phyloP scores from a whole-genome alignment of 2,329 filamentous ascomycete genomes.

The Leptographium galeiforme region DNA sequence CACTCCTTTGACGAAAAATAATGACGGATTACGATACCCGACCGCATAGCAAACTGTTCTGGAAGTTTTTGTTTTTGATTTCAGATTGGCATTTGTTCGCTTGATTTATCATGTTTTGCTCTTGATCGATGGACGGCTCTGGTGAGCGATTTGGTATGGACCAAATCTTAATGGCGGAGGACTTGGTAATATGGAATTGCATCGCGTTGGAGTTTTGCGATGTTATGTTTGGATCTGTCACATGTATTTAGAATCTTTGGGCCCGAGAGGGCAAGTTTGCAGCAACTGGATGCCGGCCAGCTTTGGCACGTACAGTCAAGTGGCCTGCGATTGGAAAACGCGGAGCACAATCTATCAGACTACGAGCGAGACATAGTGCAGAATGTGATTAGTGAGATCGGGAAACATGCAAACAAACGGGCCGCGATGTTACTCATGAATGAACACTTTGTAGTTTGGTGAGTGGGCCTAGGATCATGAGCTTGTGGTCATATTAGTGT shows the following conservation, averaged over 20 bases:
- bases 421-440: too few relatives aligned
- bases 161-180: background rate
- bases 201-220: background rate
- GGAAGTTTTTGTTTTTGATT: conserved; percentile 16
- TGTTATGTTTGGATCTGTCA: background rate
- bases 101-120: conserved; percentile 8
- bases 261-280: background rate
- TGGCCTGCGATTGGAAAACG: too few relatives aligned
- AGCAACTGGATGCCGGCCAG: background rate
- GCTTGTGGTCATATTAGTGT: too few relatives aligned
- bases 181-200: background rate
- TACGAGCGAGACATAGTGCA: too few relatives aligned
- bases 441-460: too few relatives aligned
- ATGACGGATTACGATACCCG: conserved; percentile 29
- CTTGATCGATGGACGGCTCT: background rate
- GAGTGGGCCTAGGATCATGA: too few relatives aligned
- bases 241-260: background rate
- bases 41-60: conserved; percentile 35
- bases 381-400: too few relatives aligned
- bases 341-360: too few relatives aligned
- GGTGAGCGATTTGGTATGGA: background rate
- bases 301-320: background rate
- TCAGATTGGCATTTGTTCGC: conserved; percentile 1
- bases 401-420: too few relatives aligned
- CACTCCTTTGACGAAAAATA: conserved; percentile 18